Percentiles rank a stretch among this genome's conserved stretches.
Evolutionary conservation across 2,329 filamentous ascomycete species (phyloP).

Genomic region (Penicillium sp.): DNA sequence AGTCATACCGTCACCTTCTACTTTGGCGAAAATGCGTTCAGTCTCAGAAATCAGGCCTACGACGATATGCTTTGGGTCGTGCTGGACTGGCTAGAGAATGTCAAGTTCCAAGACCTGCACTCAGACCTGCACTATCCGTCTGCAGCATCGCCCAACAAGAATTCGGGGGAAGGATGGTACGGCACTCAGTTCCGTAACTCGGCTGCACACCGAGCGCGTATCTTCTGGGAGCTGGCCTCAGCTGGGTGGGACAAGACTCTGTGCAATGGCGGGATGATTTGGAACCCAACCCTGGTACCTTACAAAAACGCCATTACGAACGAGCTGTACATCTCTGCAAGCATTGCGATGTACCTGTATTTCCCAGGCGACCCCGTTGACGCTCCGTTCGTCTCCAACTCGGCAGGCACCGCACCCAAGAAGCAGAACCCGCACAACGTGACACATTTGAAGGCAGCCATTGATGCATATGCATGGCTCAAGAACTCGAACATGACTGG

Average conservation of each 20-base stretch:
- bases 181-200: slow-evolving; percentile 68
- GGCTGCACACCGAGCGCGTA: slow-evolving; percentile 74
- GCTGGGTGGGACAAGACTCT: slow-evolving; percentile 76
- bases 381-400: slow-evolving; percentile 56
- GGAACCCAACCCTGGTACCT: slow-evolving; percentile 73
- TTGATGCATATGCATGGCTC: slow-evolving; percentile 78
- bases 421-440: slow-evolving; percentile 51
- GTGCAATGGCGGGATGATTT: slow-evolving; percentile 84
- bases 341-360: slow-evolving; percentile 81
- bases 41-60: slow-evolving; percentile 71
- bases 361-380: slow-evolving; percentile 75
- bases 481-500: slow-evolving; percentile 76
- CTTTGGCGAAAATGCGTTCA: slow-evolving; percentile 76
- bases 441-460: slow-evolving; percentile 66
- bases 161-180: slow-evolving; percentile 56
- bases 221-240: slow-evolving; percentile 79
- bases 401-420: slow-evolving; percentile 23
- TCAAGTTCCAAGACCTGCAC: slow-evolving; percentile 71
- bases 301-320: slow-evolving; percentile 99
- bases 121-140: slow-evolving; percentile 56
- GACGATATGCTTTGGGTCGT: slow-evolving; percentile 97
- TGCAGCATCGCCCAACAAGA: slow-evolving; percentile 19
- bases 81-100: slow-evolving; percentile 78
- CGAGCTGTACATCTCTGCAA: slow-evolving; percentile 79
- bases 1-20: slow-evolving; percentile 72